Evolutionary conservation across 352 stramenopile genomes (phyloP).

Genomic region (Phytophthora macrochlamydospora): DNA sequence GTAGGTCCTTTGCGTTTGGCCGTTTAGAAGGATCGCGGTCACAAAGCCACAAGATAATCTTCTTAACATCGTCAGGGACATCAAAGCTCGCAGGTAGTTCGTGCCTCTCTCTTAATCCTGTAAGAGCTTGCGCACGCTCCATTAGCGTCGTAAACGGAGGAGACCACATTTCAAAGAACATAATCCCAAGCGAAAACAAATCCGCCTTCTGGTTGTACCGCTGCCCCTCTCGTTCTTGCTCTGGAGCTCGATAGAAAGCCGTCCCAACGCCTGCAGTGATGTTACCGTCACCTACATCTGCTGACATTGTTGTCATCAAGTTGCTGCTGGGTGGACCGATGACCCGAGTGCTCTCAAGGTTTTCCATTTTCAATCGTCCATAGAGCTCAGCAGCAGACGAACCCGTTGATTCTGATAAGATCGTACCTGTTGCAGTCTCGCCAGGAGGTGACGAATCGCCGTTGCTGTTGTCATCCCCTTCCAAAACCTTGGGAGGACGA

Average conservation of each 20-base stretch:
- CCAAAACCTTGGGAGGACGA: conserved; percentile 60
- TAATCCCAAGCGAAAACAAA: conserved; percentile 95
- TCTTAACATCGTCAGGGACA: conserved; percentile 84
- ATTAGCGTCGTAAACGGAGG: conserved; percentile 92
- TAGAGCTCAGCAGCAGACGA: conserved; percentile 80
- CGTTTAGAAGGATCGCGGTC: conserved; percentile 72
- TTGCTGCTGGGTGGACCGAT: conserved; percentile 29
- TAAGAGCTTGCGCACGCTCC: conserved; percentile 86
- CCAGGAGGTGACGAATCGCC: conserved; percentile 18
- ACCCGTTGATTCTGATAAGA: conserved; percentile 59
- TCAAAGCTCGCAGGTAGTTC: conserved; percentile 54
- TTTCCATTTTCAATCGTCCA: conserved; percentile 67
- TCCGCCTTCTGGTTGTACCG: conserved; percentile 93
- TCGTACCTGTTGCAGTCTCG: conserved; percentile 30
- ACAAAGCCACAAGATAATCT: conserved; percentile 89
- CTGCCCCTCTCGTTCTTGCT: conserved; percentile 91
- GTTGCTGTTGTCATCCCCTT: conserved; percentile 37
- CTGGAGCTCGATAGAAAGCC: conserved; percentile 94
- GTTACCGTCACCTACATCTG: conserved; percentile 48
- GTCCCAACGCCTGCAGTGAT: conserved; percentile 96
- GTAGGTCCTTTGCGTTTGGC: conserved; percentile 73
- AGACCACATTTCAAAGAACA: conserved; percentile 97
- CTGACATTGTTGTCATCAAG: conserved; percentile 64
- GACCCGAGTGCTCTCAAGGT: conserved; percentile 64
- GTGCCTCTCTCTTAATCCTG: conserved; percentile 73